Base-by-base conservation (phyloP, 352 stramenopile species). In the Aphanomyces invadans region DNA sequence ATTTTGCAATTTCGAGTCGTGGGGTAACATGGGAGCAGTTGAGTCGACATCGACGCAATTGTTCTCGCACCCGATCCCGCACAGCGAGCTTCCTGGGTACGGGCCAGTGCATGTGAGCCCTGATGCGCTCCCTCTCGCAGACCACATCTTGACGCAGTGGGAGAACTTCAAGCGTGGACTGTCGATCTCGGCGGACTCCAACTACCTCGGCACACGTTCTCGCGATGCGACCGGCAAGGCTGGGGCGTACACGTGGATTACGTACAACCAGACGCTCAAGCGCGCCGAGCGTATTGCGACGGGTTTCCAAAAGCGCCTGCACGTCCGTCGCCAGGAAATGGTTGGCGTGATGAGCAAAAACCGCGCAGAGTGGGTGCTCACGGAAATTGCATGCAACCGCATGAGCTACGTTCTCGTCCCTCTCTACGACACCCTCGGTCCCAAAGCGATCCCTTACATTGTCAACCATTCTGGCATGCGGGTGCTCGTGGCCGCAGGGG, bases 341-440 rank as follows among this genome's bases (percentile, higher is more conserved):
- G 73, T 90, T 10, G 78, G 78, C 5, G 75, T 90, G 52, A 86
- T 88, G 67, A 73, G 68, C 53, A 87, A 87, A 74, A 90, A 90
- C 72, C 77, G 83, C 57, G 56, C 78, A 48, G 80, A 90, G 72
- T 90, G 82, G 82, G 78, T 72, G 51, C 63, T 90, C 4, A 71
- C 73, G 4, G 65, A 73, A 12, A 79, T 87, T 49, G 80, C 77
- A 4, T 81, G 72, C 57, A 76, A 88, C 70, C 80, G 77, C 72
- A 84, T 83, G 79, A 69, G 74, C 39, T 90, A 83, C 70, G 64
- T 75, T 45, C 64, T 89, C 28, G 82, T 90, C 53, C 84, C 84
- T 54, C 75, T 92, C 12, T 92, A 92, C 69, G 81, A 92, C 67
- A 92, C 83, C 62, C 76, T 92, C 4, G 82, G 84, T 1, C 75